Evolutionary conservation across 768 basidiomycete genomes (phyloP).

Genomic region (Nevesoporus exiguus): DNA sequence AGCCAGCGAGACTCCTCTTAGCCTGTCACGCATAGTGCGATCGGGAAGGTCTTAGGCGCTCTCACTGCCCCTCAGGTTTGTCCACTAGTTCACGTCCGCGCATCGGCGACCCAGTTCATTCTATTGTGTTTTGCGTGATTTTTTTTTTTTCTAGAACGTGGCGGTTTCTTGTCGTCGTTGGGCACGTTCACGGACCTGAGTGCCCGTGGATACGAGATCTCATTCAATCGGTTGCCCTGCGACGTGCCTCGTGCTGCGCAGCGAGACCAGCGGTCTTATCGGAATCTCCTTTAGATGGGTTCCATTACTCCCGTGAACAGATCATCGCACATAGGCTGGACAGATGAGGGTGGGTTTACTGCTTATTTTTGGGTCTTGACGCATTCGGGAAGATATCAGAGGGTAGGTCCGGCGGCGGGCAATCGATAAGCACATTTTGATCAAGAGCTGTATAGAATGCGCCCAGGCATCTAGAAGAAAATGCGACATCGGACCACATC

Average conservation of each 20-base stretch:
- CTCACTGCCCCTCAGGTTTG: too few relatives aligned
- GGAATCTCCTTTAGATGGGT: neutral
- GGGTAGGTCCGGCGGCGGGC: neutral
- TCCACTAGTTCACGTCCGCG: neutral
- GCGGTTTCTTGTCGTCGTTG: neutral
- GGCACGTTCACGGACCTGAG: neutral
- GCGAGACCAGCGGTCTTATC: neutral
- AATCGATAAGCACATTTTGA: neutral
- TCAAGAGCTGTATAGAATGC: neutral
- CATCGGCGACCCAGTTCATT: neutral
- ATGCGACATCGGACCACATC: neutral
- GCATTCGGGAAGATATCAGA: neutral
- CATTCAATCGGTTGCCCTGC: neutral
- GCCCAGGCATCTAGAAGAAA: neutral
- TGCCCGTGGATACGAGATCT: conserved; percentile 1
- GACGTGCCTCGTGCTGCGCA: neutral
- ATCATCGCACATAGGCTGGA: conserved; percentile 1
- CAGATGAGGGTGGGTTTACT: conserved; percentile 1
- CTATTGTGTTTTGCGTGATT: too few relatives aligned
- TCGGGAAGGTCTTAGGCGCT: neutral
- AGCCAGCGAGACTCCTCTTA: neutral
- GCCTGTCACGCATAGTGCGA: neutral
- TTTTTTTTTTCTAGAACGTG: neutral
- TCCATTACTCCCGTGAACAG: neutral
- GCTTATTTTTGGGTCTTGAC: neutral